Percentiles rank a stretch among this genome's conserved stretches.
Evolutionary conservation across 169 alveolate species (phyloP).

Genomic region (Blepharisma undulans): DNA sequence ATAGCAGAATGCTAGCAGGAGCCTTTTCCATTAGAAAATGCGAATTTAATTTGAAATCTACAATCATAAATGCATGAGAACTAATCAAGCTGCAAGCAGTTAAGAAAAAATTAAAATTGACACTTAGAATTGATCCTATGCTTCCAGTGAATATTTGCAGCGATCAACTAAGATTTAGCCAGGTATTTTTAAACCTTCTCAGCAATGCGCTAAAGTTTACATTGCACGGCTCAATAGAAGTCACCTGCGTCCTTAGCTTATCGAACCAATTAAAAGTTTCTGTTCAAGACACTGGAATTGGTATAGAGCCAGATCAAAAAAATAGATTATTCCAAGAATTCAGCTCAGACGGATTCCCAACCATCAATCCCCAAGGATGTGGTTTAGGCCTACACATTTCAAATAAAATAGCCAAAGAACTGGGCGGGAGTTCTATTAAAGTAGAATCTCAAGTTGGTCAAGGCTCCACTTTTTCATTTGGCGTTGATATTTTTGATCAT

Average conservation of each 20-base stretch:
- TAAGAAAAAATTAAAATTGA: neutral
- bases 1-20: neutral
- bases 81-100: neutral
- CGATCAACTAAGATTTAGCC: conserved; percentile 2
- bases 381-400: conserved; percentile 11
- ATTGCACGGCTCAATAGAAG: neutral
- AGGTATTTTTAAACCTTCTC: neutral
- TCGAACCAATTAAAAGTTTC: neutral
- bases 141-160: neutral
- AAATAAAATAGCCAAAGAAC: conserved; percentile 6
- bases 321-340: neutral
- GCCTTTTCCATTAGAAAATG: neutral
- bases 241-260: neutral
- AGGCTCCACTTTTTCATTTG: conserved; percentile 23
- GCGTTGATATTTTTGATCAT: neutral
- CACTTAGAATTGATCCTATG: neutral
- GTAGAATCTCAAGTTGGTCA: neutral
- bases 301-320: neutral
- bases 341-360: neutral
- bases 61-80: neutral
- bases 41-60: neutral
- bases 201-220: conserved; percentile 28
- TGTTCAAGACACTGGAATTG: conserved; percentile 28
- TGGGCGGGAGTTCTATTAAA: conserved; percentile 1
- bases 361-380: neutral